Conservation (phyloP, 148 eudicot genomes). For the Tetragonia tetragonoides region DNA sequence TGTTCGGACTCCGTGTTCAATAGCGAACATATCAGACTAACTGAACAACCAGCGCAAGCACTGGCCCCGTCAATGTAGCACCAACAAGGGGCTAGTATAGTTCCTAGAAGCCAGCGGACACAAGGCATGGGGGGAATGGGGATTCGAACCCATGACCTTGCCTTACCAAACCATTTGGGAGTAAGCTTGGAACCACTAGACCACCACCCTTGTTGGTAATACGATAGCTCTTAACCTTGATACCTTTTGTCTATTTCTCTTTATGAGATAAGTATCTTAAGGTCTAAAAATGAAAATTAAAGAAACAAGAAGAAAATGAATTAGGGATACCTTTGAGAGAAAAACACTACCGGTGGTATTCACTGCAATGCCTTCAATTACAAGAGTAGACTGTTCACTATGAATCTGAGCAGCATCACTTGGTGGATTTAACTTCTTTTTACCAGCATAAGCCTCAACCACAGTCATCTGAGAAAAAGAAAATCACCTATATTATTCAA, state of each 20-base stretch:
- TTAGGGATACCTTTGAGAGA: slow-evolving; percentile 51
- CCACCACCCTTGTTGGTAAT: too few relatives aligned
- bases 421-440: slow-evolving; percentile 55
- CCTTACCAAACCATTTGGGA: too few relatives aligned
- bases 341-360: slow-evolving; percentile 88
- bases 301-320: slow-evolving; percentile 4
- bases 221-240: not conserved
- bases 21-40: too few relatives aligned
- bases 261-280: not conserved
- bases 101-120: too few relatives aligned
- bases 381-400: slow-evolving; percentile 42
- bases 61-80: too few relatives aligned
- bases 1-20: too few relatives aligned
- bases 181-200: too few relatives aligned
- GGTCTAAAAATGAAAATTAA: not conserved
- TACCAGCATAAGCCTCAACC: slow-evolving; percentile 78
- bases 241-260: not conserved
- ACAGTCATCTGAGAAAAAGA: slow-evolving; percentile 68
- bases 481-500: slow-evolving; percentile 8
- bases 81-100: too few relatives aligned
- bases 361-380: slow-evolving; percentile 75
- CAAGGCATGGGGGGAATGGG: too few relatives aligned
- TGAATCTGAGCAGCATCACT: slow-evolving; percentile 47
- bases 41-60: too few relatives aligned
- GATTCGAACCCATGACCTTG: too few relatives aligned